phyloP scores from a whole-genome alignment of 306 rosid species.

The Lablab purpureus region DNA sequence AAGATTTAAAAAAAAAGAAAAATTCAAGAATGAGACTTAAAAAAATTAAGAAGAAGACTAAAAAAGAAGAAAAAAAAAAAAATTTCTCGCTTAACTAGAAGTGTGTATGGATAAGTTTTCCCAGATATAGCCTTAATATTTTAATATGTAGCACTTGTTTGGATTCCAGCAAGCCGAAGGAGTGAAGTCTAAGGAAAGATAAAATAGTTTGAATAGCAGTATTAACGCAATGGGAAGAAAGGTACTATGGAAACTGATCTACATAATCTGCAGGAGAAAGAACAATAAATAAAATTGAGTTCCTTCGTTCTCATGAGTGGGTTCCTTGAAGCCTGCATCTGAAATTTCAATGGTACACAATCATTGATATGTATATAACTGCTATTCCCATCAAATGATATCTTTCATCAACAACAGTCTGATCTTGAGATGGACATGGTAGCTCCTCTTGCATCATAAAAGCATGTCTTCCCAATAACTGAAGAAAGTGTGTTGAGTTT shows the following conservation, averaged over 20 bases:
- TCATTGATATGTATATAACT: slow-evolving; percentile 71
- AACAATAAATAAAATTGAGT: background rate
- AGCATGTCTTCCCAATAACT: slow-evolving; percentile 89
- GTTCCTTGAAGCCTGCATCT: slow-evolving; percentile 97
- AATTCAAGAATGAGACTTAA: too few relatives aligned
- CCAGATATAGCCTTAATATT: background rate
- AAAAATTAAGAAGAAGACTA: too few relatives aligned
- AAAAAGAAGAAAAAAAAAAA: too few relatives aligned
- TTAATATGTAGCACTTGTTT: background rate
- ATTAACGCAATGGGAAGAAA: background rate
- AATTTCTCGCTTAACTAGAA: too few relatives aligned
- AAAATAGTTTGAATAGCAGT: background rate
- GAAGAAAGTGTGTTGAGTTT: slow-evolving; percentile 86
- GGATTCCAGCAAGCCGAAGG: background rate
- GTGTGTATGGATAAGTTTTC: too few relatives aligned
- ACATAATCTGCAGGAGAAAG: background rate
- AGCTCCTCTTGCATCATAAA: slow-evolving; percentile 82
- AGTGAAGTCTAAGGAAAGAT: background rate
- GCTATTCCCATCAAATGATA: slow-evolving; percentile 78
- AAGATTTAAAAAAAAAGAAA: too few relatives aligned
- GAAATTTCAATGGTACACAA: slow-evolving; percentile 80
- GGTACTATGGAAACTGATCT: background rate
- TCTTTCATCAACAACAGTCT: slow-evolving; percentile 61
- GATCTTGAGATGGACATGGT: slow-evolving; percentile 69
- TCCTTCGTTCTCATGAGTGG: slow-evolving; percentile 56